Percentiles rank a stretch among this genome's conserved stretches.
Conservation (phyloP, 495 filamentous ascomycete genomes). For the Penicillium egyptiacum region DNA sequence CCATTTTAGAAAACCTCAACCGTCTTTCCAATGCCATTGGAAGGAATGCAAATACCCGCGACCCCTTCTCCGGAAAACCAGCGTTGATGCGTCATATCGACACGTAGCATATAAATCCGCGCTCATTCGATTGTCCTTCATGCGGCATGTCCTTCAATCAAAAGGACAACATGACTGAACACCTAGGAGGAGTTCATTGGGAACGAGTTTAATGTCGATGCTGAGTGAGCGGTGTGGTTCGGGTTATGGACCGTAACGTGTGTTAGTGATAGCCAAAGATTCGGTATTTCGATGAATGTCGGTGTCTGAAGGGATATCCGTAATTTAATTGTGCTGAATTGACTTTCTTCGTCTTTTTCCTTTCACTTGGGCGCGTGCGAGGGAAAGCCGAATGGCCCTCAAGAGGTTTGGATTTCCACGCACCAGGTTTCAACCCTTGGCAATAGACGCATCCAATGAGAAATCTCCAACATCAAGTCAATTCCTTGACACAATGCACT, state of each 20-base stretch:
- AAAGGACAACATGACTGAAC: neutral
- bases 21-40: neutral
- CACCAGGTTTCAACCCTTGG: neutral
- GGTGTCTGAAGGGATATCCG: neutral
- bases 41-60: neutral
- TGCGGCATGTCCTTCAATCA: neutral
- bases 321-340: neutral
- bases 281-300: neutral
- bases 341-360: neutral
- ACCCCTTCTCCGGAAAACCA: neutral
- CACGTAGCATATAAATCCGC: constrained; percentile 8
- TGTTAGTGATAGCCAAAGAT: neutral
- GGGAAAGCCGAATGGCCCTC: neutral
- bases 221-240: neutral
- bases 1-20: neutral
- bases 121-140: constrained; percentile 3
- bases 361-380: neutral
- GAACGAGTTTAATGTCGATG: neutral
- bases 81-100: constrained; percentile 9
- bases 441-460: neutral
- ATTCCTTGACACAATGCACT: neutral
- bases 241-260: neutral
- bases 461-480: neutral
- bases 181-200: neutral
- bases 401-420: neutral